Base-by-base conservation (phyloP, 2,329 filamentous ascomycete species). In the Hymenoscyphus salicellus region DNA sequence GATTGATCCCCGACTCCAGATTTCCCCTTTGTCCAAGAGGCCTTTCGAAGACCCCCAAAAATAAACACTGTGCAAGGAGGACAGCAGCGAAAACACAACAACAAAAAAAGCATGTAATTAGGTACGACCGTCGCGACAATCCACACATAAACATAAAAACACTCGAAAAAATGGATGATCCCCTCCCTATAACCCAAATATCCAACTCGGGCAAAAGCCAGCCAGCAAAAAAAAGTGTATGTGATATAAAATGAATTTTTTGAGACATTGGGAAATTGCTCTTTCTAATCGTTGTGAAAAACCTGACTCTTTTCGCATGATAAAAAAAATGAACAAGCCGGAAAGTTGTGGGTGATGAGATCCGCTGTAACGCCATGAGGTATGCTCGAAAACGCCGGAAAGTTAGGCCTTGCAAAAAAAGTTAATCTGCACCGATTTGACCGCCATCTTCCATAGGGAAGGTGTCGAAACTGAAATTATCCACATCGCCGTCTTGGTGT, bases 341-440 rank as follows among this genome's bases (percentile, higher is more conserved):
- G 67, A 71, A 56, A 38, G 20, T 61, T 69, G 65, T 71, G 67
- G 60, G 72, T 70, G 68, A 73, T 41, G 73, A 73, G 71, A 72
- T 71, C 70, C 72, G 68, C 68, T 72, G 61, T 68, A 75, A 74
- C 72, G 72, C 73, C 72, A 65, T 63, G 64, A 70, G 70, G 68
- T 71, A 73, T 74, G 73, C 72, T 71, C 65, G 69, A 71, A 72
- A 75, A 75, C 73, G 72, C 72, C 72, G 66, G 62, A 68, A 72
- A 72, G 46, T 67, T 68, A 66, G 60, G 61, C 55, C 61, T 20
- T 28, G 20, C 46, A 64, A 60, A 38, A 17, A 38, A 38, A 55
- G 61, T 63, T 65, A 87, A 57, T 87, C 85, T 67, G 84, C 82
- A 61, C 82, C 81, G 72, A 89, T 87, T 73, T 86, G 64, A 52